Conservation (phyloP, 1,284 basidiomycete species). For the Tranzscheliella williamsii region DNA sequence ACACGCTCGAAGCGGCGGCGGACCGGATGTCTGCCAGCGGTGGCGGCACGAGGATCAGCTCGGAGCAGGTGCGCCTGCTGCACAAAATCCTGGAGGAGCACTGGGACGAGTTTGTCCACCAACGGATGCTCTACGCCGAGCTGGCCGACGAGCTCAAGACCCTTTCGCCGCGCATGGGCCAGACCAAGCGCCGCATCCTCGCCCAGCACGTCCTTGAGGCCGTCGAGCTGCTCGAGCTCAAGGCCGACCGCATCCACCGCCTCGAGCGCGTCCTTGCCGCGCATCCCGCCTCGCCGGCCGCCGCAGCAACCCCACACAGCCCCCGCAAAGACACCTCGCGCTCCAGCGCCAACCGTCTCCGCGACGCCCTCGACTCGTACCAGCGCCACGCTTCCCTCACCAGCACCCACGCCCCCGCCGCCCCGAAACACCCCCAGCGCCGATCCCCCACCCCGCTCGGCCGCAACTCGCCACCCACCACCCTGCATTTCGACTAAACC, state of each 20-base stretch:
- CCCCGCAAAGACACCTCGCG: no score
- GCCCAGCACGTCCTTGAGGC: constrained; percentile 54
- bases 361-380: no score
- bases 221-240: constrained; percentile 52
- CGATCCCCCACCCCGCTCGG: no score
- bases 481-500: no score
- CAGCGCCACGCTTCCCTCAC: no score
- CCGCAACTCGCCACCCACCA: no score
- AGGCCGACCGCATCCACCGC: constrained; percentile 49
- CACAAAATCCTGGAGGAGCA: constrained; percentile 41
- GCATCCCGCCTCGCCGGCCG: not conserved
- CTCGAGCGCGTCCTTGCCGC: constrained; percentile 16
- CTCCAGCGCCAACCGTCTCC: no score
- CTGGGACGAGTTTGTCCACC: constrained; percentile 56
- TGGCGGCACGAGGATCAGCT: not conserved
- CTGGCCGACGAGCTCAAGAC: constrained; percentile 57
- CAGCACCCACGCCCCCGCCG: no score
- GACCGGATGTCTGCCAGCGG: not conserved
- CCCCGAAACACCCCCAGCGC: no score
- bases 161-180: constrained; percentile 46
- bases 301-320: no score
- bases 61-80: constrained; percentile 6
- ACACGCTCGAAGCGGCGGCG: not conserved
- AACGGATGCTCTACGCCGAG: constrained; percentile 51
- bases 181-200: constrained; percentile 42